phyloP scores from a whole-genome alignment of 257 asterid species.

The Paulownia fortunei region DNA sequence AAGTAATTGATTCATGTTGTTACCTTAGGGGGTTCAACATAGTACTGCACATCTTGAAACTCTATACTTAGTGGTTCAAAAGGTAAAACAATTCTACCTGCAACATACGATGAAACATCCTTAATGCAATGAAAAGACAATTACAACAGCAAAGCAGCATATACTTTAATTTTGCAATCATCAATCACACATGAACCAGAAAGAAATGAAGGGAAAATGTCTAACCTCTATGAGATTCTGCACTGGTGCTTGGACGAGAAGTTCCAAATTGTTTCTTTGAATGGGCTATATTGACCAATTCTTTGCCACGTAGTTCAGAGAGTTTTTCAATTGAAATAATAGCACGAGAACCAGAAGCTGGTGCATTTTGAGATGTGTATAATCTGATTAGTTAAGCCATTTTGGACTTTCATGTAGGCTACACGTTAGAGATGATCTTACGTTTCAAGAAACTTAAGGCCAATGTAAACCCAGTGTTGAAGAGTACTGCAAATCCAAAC shows the following conservation, averaged over 20 bases:
- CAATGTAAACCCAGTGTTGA: conserved; percentile 59
- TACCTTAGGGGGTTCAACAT: conserved; percentile 58
- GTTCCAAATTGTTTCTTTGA: conserved; percentile 17
- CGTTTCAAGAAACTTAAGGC: too few relatives aligned
- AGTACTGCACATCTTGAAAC: conserved; percentile 61
- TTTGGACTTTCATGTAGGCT: background rate
- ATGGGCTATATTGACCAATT: conserved; percentile 19
- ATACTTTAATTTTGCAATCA: background rate
- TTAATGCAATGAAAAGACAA: conserved; percentile 22
- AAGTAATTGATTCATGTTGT: conserved; percentile 2
- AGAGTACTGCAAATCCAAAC: conserved; percentile 52
- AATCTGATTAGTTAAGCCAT: background rate
- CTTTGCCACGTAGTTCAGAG: conserved; percentile 45
- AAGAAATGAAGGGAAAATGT: background rate
- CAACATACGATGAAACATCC: background rate
- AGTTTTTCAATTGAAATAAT: conserved; percentile 63
- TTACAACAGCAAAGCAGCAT: background rate
- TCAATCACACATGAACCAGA: background rate
- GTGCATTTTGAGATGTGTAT: conserved; percentile 18
- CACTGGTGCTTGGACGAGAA: conserved; percentile 26
- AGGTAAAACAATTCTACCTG: conserved; percentile 51
- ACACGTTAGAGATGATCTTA: conserved; percentile 35
- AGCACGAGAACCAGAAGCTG: conserved; percentile 76
- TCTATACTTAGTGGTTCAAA: conserved; percentile 54
- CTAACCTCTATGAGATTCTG: conserved; percentile 41